phyloP scores from a whole-genome alignment of 2,329 filamentous ascomycete species.

The Cercospora canescens region DNA sequence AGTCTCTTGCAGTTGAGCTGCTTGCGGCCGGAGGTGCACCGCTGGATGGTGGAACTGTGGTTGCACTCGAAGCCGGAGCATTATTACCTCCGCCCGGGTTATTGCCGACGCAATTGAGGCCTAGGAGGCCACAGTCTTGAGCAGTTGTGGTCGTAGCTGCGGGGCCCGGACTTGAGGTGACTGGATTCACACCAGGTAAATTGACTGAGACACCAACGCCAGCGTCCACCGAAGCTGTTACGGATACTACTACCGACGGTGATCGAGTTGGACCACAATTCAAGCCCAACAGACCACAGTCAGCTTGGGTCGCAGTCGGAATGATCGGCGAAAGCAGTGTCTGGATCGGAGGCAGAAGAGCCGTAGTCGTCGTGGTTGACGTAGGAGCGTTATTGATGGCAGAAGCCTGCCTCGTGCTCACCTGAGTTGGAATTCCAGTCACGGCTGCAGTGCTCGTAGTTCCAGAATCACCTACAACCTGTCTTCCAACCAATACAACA shows the following conservation, averaged over 20 bases:
- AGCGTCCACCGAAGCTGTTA: background rate
- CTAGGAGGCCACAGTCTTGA: background rate
- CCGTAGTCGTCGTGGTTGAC: conserved; percentile 9
- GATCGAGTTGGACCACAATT: conserved; percentile 2
- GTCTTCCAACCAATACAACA: conserved; percentile 20
- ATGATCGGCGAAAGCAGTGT: conserved; percentile 2
- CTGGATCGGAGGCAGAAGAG: background rate
- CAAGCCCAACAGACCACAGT: conserved; percentile 3
- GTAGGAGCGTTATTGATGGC: conserved; percentile 8
- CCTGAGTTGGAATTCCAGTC: conserved; percentile 9
- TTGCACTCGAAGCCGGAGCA: background rate
- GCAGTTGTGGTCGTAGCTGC: background rate
- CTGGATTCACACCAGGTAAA: background rate
- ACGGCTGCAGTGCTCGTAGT: conserved; percentile 7
- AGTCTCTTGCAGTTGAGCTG: background rate
- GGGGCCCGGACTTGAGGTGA: background rate
- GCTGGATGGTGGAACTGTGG: background rate
- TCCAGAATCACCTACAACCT: conserved; percentile 6
- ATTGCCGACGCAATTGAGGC: background rate
- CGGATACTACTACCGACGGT: background rate
- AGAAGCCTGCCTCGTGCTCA: conserved; percentile 9
- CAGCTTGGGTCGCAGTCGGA: background rate
- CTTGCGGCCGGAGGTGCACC: background rate
- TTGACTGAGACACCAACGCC: background rate
- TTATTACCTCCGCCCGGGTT: background rate